A percentile compares a stretch with the other conserved stretches of the same genome.
Conservation (phyloP, 2,329 filamentous ascomycete species). For the Diatrype stigma region DNA sequence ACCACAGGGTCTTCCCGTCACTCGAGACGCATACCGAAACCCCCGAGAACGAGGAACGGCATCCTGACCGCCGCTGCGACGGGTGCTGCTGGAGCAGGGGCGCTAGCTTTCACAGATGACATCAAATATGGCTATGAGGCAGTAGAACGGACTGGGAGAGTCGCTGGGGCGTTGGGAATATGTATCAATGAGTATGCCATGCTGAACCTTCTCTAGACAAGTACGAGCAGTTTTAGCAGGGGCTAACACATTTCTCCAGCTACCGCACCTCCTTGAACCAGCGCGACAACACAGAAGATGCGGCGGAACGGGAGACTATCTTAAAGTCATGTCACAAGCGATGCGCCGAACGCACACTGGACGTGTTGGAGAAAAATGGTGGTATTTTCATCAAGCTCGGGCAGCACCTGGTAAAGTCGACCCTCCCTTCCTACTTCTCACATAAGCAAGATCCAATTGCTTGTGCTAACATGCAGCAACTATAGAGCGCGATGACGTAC, state of each 20-base stretch:
- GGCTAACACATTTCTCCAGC: slow-evolving; percentile 41
- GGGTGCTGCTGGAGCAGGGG: slow-evolving; percentile 43
- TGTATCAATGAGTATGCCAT: slow-evolving; percentile 79
- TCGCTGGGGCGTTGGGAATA: slow-evolving; percentile 68
- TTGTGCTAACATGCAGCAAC: neutral
- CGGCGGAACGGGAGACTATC: slow-evolving; percentile 60
- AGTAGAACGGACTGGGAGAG: slow-evolving; percentile 72
- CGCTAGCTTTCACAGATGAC: slow-evolving; percentile 59
- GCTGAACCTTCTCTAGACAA: neutral
- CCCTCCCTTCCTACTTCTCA: too few relatives aligned
- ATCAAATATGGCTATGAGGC: slow-evolving; percentile 73
- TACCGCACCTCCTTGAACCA: slow-evolving; percentile 82
- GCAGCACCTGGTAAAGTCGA: slow-evolving; percentile 69
- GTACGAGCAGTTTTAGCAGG: neutral
- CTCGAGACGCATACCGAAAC: slow-evolving; percentile 16
- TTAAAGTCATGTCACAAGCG: slow-evolving; percentile 85
- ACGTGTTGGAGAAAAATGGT: slow-evolving; percentile 89
- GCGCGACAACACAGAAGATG: slow-evolving; percentile 57
- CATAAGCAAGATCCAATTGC: too few relatives aligned
- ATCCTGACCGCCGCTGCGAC: slow-evolving; percentile 49
- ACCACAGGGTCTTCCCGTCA: slow-evolving; percentile 17
- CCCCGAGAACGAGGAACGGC: slow-evolving; percentile 17
- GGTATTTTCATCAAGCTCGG: slow-evolving; percentile 98
- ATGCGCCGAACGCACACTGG: slow-evolving; percentile 83
- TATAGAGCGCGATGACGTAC: slow-evolving; percentile 90